These are phyloP conservation scores for Bidens hawaiensis DNA, from an alignment of 140 eudicot species.

Conservation along the genomic window DNA sequence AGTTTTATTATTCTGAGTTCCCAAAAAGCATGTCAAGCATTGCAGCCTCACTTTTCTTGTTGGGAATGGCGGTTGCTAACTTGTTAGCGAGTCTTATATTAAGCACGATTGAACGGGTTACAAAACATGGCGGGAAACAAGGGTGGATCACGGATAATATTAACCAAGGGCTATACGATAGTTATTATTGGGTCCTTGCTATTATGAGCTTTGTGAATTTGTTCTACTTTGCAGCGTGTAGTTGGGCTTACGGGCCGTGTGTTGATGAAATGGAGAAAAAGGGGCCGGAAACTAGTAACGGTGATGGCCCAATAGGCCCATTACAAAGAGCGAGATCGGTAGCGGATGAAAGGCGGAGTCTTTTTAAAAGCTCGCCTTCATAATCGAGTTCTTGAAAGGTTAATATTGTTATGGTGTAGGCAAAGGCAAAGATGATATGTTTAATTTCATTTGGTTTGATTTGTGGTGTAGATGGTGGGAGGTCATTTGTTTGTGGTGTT, in stretches of 20 bases:
- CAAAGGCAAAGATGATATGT: not conserved
- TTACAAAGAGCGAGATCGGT: slow-evolving; percentile 28
- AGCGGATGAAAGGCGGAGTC: slow-evolving; percentile 26
- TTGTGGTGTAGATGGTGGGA: slow-evolving; percentile 19
- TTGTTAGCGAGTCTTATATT: slow-evolving; percentile 57
- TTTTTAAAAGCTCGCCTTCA: slow-evolving; percentile 31
- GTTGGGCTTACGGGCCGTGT: slow-evolving; percentile 50
- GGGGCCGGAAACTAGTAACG: slow-evolving; percentile 11
- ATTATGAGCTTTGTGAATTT: slow-evolving; percentile 46
- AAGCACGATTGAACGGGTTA: slow-evolving; percentile 18
- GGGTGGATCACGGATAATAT: slow-evolving; percentile 67
- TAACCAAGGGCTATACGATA: slow-evolving; percentile 69
- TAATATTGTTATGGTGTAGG: slow-evolving; percentile 5
- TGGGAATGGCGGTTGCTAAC: slow-evolving; percentile 58
- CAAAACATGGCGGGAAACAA: slow-evolving; percentile 39
- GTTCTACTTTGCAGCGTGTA: slow-evolving; percentile 43
- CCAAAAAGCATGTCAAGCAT: slow-evolving; percentile 83
- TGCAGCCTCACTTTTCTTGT: slow-evolving; percentile 57
- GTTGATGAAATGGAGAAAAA: slow-evolving; percentile 29
- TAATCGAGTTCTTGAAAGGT: slow-evolving; percentile 17
- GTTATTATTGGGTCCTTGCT: slow-evolving; percentile 67
- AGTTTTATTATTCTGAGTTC: slow-evolving; percentile 68
- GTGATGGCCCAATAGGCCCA: slow-evolving; percentile 22
- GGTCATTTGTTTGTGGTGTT: slow-evolving; percentile 9
- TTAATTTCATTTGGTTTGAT: slow-evolving; percentile 28